Evolutionary conservation across 257 asterid genomes (phyloP).

Genomic region (Petunia axillaris): DNA sequence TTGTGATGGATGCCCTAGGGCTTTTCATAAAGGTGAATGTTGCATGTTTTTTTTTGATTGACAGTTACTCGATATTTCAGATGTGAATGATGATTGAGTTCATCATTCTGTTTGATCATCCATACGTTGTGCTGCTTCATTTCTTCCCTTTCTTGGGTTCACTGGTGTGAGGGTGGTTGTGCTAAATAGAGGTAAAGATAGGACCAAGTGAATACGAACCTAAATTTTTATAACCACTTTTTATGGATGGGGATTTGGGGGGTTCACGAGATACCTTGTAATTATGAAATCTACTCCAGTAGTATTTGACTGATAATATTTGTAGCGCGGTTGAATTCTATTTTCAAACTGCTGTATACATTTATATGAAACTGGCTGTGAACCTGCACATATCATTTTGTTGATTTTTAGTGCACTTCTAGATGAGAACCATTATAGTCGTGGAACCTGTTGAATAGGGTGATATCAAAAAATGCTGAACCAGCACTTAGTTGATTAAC

Average conservation of each 20-base stretch:
- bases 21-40: conserved; percentile 90
- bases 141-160: conserved; percentile 7
- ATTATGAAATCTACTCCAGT: neutral
- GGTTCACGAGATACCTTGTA: conserved; percentile 17
- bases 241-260: neutral
- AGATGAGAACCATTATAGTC: neutral
- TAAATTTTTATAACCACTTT: neutral
- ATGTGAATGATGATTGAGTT: conserved; percentile 13
- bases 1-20: conserved; percentile 99
- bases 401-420: neutral
- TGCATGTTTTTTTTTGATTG: conserved; percentile 22
- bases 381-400: neutral
- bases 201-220: conserved; percentile 18
- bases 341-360: conserved; percentile 11
- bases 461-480: conserved; percentile 12
- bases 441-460: neutral
- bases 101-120: conserved; percentile 6
- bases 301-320: neutral
- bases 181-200: neutral
- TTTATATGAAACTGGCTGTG: neutral
- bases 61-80: neutral
- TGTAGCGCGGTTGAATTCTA: neutral
- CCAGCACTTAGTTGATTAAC: conserved; percentile 8
- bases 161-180: neutral
- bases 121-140: neutral